A percentile compares a stretch with the other conserved stretches of the same genome.
Conservation (phyloP, 768 basidiomycete genomes). For the Polyporus arcularius region DNA sequence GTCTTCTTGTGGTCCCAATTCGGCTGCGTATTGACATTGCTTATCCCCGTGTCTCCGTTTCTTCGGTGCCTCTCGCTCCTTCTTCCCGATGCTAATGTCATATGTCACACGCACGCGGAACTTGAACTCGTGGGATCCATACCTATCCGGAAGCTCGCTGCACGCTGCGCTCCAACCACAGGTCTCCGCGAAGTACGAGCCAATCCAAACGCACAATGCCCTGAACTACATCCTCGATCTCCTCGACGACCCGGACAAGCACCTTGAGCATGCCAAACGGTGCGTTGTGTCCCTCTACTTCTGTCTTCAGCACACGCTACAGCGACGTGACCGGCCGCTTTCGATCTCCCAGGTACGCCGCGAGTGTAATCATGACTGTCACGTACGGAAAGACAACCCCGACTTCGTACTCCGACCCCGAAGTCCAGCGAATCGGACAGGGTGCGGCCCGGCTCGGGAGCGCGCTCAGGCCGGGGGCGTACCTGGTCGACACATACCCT, state of each 20-base stretch:
- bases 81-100: background rate
- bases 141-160: constrained; percentile 28
- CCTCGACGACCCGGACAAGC: constrained; percentile 33
- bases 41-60: background rate
- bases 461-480: constrained; percentile 38
- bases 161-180: constrained; percentile 38
- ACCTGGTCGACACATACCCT: constrained; percentile 39
- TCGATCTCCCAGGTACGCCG: constrained; percentile 33
- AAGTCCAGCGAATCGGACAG: constrained; percentile 35
- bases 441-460: constrained; percentile 37
- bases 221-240: constrained; percentile 37
- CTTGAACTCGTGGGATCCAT: background rate
- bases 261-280: constrained; percentile 37
- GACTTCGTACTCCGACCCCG: constrained; percentile 38
- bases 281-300: constrained; percentile 20
- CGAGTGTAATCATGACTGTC: constrained; percentile 39
- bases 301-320: too few relatives aligned
- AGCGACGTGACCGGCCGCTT: background rate
- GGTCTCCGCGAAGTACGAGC: constrained; percentile 34
- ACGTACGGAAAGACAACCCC: constrained; percentile 44
- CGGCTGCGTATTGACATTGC: background rate
- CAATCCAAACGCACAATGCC: constrained; percentile 35
- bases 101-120: background rate
- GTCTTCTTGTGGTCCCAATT: constrained; percentile 16
- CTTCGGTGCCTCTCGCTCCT: background rate